Evolutionary conservation across 768 basidiomycete species (phyloP).

Genomic region (Polyporus arcularius): DNA sequence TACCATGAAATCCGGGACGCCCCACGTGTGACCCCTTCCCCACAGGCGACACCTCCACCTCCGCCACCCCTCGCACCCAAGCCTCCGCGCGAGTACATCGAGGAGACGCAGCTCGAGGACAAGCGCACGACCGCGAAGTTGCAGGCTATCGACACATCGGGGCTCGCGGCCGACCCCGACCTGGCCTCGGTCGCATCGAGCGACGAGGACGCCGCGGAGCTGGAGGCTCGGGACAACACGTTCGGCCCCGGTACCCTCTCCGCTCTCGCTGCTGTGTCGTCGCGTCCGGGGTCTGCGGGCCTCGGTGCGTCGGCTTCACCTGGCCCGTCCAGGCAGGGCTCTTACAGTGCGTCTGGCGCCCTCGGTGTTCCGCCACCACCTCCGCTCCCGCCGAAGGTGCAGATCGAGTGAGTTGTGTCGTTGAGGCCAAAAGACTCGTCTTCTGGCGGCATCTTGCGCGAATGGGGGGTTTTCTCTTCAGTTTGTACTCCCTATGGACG

Average conservation of each 20-base stretch:
- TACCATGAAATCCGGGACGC: conserved; percentile 8
- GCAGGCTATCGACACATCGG: conserved; percentile 26
- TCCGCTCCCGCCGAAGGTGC: conserved; percentile 26
- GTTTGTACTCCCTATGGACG: no score
- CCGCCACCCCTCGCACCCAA: conserved; percentile 78
- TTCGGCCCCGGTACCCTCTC: conserved; percentile 25
- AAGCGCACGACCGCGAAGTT: conserved; percentile 47
- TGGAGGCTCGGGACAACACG: conserved; percentile 15
- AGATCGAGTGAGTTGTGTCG: conserved; percentile 1
- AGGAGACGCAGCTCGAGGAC: conserved; percentile 79
- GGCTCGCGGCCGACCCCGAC: conserved; percentile 16
- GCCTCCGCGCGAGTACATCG: conserved; percentile 78
- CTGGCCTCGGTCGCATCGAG: conserved; percentile 8
- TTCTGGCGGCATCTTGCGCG: no score
- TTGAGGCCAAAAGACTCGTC: not conserved
- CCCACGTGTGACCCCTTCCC: not conserved
- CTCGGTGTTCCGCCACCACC: conserved; percentile 18
- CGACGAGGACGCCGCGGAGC: not conserved
- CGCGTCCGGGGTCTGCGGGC: not conserved
- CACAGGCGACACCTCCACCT: conserved; percentile 17
- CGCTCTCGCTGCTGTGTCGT: not conserved
- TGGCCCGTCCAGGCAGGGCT: not conserved
- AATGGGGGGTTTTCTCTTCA: no score
- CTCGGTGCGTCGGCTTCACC: not conserved
- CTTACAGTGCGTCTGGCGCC: conserved; percentile 7